Evolutionary conservation across 495 filamentous ascomycete genomes (phyloP).

Genomic region (Clavariopsis aquatica): DNA sequence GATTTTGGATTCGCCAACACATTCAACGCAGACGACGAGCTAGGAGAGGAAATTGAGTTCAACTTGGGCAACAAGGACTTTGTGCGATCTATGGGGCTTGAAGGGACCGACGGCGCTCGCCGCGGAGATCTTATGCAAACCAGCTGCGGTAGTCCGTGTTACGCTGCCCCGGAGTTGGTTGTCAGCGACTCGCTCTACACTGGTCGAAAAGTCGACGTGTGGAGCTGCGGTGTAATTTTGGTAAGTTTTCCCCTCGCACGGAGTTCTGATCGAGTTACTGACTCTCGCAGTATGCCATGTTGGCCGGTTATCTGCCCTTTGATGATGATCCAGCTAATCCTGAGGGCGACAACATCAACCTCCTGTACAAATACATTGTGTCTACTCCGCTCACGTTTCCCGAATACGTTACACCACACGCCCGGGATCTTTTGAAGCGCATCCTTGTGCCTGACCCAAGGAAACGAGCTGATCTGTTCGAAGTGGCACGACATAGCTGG

Average conservation of each 20-base stretch:
- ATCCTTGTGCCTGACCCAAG: constrained; percentile 96
- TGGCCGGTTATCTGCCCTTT: constrained; percentile 97
- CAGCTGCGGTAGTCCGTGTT: constrained; percentile 85
- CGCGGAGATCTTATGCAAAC: constrained; percentile 79
- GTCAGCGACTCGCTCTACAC: constrained; percentile 98
- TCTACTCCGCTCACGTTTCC: constrained; percentile 96
- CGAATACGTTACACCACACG: constrained; percentile 98
- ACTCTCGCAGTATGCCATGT: constrained; percentile 86
- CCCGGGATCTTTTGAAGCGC: constrained; percentile 84
- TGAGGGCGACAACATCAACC: constrained; percentile 98
- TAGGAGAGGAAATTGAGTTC: constrained; percentile 87
- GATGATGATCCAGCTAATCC: constrained; percentile 98
- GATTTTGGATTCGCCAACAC: constrained; percentile 99
- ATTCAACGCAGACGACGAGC: constrained; percentile 84
- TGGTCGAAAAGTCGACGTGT: constrained; percentile 95
- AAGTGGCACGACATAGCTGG: constrained; percentile 98
- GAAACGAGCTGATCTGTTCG: constrained; percentile 93
- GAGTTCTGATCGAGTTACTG: not conserved
- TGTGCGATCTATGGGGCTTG: constrained; percentile 74
- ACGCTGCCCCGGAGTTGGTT: constrained; percentile 94
- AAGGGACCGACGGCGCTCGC: constrained; percentile 60
- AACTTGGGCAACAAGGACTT: constrained; percentile 81
- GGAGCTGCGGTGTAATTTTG: constrained; percentile 98
- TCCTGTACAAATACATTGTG: constrained; percentile 99
- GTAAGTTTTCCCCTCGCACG: constrained; percentile 56